A percentile compares a stretch with the other conserved stretches of the same genome.
Evolutionary conservation across 139 green algal species (phyloP).

Genomic region (Closterium sp.): DNA sequence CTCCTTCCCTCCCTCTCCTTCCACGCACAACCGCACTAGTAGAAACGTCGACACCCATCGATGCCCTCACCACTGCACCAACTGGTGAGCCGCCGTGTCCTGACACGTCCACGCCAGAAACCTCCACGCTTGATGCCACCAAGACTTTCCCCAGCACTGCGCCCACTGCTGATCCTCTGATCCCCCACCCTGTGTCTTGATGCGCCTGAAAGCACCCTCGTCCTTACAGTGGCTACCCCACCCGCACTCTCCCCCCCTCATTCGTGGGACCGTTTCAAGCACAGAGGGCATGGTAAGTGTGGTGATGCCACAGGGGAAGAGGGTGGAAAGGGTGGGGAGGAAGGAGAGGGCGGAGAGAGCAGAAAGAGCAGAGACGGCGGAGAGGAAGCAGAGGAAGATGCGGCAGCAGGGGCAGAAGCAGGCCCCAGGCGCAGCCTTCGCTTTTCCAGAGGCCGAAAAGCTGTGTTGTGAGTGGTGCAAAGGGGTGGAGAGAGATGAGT

Average conservation of each 20-base stretch:
- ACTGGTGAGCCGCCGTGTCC: background rate
- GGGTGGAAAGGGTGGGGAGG: too few relatives aligned
- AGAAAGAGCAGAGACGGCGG: too few relatives aligned
- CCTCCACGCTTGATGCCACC: too few relatives aligned
- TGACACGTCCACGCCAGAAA: too few relatives aligned
- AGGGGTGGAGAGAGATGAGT: background rate
- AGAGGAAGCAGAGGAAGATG: background rate
- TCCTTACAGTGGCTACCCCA: background rate
- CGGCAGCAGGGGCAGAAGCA: background rate
- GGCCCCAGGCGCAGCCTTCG: background rate
- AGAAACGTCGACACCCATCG: too few relatives aligned
- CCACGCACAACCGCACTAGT: background rate
- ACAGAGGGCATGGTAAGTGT: too few relatives aligned
- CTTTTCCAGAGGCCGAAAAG: background rate
- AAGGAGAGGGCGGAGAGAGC: too few relatives aligned
- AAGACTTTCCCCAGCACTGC: too few relatives aligned
- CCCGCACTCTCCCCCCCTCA: too few relatives aligned
- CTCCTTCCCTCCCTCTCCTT: background rate
- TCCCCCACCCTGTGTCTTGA: background rate
- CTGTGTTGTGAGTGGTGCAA: background rate
- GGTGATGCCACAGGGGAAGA: background rate
- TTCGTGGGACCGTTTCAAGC: background rate
- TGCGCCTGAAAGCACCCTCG: background rate
- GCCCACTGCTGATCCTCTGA: too few relatives aligned
- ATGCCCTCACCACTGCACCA: background rate